Base-by-base conservation (phyloP, 2,329 filamentous ascomycete genomes). In the Diaporthe sp. region DNA sequence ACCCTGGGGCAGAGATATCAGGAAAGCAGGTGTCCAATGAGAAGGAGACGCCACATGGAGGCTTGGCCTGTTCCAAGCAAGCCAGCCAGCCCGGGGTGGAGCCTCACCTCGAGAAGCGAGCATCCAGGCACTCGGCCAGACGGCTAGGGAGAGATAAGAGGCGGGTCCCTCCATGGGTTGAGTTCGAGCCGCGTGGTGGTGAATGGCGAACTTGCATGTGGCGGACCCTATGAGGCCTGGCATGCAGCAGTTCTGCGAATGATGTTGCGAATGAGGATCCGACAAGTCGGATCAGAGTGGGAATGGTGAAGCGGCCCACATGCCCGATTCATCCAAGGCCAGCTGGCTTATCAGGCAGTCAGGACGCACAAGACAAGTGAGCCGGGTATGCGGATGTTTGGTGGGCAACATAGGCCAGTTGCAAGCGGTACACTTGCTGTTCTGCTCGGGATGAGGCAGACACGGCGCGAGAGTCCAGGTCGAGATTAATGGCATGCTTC, bases 1-100 rank as follows among this genome's bases (percentile, higher is more conserved):
- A n/a, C 65, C 47, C 28, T 55, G 34, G n/a, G 63, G 65, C 22
- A 70, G 13, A 70, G 65, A 70, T 70, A 70, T 70, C 34, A 70
- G 20, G 28, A 42, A 10, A 42, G 49, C n/a, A 55, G 31, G 17
- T 28, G 49, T 17, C 65, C 65, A 70, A 70, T 70, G 49, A 70
- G 65, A 70, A 70, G 5, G n/a, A 28, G 49, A 70, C n/a, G 47
- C 65, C 44, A n/a, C 20, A 25, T 68, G 47, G 8, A 53, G 65
- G 65, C 65, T 42, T 42, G 65, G 25, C 65, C 65, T 55, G n/a
- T n/a, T 51, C 63, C 31, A 37, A 68, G 63, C 63, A 53, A 51
- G 63, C 63, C 63, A 53, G 47, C 49, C 65, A 53, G 47, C n/a
- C 47, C 31, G 34, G 34, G n/a, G 49, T 55, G 65, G 65, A 70